A percentile compares a stretch with the other conserved stretches of the same genome.
phyloP scores from a whole-genome alignment of 306 rosid genomes.

The Trifolium subterraneum region DNA sequence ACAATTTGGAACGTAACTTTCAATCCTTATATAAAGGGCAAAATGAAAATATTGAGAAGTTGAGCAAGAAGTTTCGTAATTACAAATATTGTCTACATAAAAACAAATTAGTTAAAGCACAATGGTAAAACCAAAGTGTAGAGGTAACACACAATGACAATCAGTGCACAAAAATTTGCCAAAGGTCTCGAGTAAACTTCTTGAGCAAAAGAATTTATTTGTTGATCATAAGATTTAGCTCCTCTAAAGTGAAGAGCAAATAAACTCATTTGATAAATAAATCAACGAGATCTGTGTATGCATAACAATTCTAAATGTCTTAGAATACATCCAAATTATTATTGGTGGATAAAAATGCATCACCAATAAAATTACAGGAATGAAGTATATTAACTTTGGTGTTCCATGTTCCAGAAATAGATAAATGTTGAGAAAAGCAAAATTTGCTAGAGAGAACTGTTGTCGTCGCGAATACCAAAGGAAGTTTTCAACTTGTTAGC shows the following conservation, averaged over 20 bases:
- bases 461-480: conserved; percentile 49
- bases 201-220: no score
- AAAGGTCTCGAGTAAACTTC: no score
- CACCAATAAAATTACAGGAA: conserved; percentile 3
- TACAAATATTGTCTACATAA: no score
- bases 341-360: conserved; percentile 23
- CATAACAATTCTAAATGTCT: conserved; percentile 1
- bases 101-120: no score
- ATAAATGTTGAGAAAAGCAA: conserved; percentile 19
- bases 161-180: no score
- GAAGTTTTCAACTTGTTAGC: conserved; percentile 67
- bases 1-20: no score
- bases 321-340: not conserved
- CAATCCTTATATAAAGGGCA: no score
- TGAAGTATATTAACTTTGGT: not conserved
- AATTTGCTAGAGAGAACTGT: conserved; percentile 24
- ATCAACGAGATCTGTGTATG: not conserved
- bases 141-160: no score
- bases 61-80: no score
- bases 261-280: not conserved
- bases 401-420: not conserved
- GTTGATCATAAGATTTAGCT: not conserved
- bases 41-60: no score
- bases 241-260: not conserved
- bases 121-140: no score